Percentiles rank a stretch among this genome's conserved stretches.
These are phyloP conservation scores for Collybia sordida DNA, from an alignment of 768 basidiomycete genomes.

Conservation along the genomic window DNA sequence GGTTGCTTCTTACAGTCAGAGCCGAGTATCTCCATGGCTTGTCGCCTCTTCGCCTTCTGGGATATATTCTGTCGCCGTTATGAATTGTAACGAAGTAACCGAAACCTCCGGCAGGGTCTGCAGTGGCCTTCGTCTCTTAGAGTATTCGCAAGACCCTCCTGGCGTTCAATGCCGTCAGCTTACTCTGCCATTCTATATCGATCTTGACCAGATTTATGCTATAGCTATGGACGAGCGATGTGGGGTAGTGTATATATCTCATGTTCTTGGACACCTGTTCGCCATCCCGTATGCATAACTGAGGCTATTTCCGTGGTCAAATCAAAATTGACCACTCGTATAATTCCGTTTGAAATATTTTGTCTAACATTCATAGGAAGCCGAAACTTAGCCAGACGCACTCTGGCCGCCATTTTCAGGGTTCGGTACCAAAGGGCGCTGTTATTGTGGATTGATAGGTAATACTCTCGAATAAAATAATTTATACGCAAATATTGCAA, in stretches of 20 bases:
- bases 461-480: no score
- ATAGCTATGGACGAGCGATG: constrained; percentile 12
- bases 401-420: no score
- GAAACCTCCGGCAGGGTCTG: not conserved
- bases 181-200: constrained; percentile 7
- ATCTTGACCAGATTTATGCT: constrained; percentile 3
- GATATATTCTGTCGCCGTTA: no score
- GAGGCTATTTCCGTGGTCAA: no score
- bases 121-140: not conserved
- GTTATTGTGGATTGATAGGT: no score
- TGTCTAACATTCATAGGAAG: no score
- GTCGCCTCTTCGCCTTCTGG: constrained; percentile 6
- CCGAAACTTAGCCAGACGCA: no score
- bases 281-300: constrained; percentile 13
- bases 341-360: no score
- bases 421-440: no score
- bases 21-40: not conserved
- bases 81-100: not conserved
- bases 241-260: constrained; percentile 13
- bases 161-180: constrained; percentile 1
- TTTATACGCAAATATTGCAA: no score
- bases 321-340: no score
- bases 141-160: not conserved
- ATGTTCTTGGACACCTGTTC: constrained; percentile 7
- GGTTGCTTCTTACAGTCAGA: not conserved